These are phyloP conservation scores for Candida ovalis DNA, from an alignment of 805 yeast genomes.

Conservation along the genomic window DNA sequence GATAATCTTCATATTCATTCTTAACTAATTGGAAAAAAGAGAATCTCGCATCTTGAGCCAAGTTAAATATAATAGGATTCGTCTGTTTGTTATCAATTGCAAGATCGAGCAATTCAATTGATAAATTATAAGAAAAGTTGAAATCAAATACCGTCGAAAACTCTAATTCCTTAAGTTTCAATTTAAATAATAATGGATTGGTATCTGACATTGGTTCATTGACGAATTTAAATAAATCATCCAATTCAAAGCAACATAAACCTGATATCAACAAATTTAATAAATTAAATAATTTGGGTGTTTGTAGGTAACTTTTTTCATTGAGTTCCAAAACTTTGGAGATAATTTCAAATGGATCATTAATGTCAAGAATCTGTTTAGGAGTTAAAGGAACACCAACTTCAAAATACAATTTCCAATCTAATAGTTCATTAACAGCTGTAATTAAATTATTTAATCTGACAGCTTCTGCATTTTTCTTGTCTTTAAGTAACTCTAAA, in stretches of 20 bases:
- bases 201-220: slow-evolving; percentile 7
- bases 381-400: slow-evolving; percentile 31
- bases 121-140: slow-evolving; percentile 46
- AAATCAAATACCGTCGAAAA: slow-evolving; percentile 65
- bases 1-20: slow-evolving; percentile 26
- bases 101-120: slow-evolving; percentile 35
- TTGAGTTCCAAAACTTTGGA: slow-evolving; percentile 48
- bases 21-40: slow-evolving; percentile 74
- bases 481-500: slow-evolving; percentile 12
- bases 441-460: slow-evolving; percentile 17
- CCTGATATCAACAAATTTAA: slow-evolving; percentile 39
- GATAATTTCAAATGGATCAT: slow-evolving; percentile 25
- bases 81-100: slow-evolving; percentile 10
- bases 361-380: slow-evolving; percentile 17
- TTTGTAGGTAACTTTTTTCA: slow-evolving; percentile 44
- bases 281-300: slow-evolving; percentile 38
- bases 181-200: slow-evolving; percentile 27
- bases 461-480: not conserved
- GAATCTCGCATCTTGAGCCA: slow-evolving; percentile 50
- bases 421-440: slow-evolving; percentile 20
- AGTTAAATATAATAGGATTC: slow-evolving; percentile 8
- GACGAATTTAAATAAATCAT: slow-evolving; percentile 5
- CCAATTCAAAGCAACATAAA: slow-evolving; percentile 24
- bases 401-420: slow-evolving; percentile 29
- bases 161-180: slow-evolving; percentile 52